These are phyloP conservation scores for Dryadomyces quercus-mongolicae DNA, from an alignment of 2,329 filamentous ascomycete genomes.

Conservation along the genomic window DNA sequence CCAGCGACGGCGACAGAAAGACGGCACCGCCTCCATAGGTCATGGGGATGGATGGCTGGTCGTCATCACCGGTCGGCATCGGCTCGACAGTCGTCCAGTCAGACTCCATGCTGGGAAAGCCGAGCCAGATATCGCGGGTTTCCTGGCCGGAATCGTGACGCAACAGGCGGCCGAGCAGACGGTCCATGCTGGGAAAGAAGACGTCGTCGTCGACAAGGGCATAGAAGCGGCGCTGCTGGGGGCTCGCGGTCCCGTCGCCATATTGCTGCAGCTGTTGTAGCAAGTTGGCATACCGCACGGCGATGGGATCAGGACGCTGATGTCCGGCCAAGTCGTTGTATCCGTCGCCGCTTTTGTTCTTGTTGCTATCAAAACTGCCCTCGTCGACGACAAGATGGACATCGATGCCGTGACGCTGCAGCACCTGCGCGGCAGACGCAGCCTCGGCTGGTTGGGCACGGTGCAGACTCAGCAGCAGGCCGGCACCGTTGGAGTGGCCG, in stretches of 20 bases:
- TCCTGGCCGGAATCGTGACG: conserved; percentile 13
- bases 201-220: conserved; percentile 33
- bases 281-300: conserved; percentile 10
- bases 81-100: conserved; percentile 29
- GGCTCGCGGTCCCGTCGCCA: background rate
- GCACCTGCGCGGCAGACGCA: conserved; percentile 16
- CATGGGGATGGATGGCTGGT: conserved; percentile 17
- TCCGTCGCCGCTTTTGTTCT: background rate
- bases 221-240: conserved; percentile 18
- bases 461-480: conserved; percentile 28
- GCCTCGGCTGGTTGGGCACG: conserved; percentile 22
- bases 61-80: background rate
- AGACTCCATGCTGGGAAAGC: conserved; percentile 28
- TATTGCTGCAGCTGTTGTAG: conserved; percentile 1
- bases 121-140: conserved; percentile 23
- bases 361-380: conserved; percentile 10
- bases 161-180: conserved; percentile 25
- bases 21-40: conserved; percentile 33
- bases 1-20: conserved; percentile 25
- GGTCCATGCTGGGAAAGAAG: conserved; percentile 30
- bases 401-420: conserved; percentile 26
- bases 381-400: conserved; percentile 16
- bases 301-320: conserved; percentile 4
- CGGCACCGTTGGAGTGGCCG: conserved; percentile 29
- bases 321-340: background rate